These are phyloP conservation scores for Lunularia cruciata DNA, from an alignment of 225 moss, liverwort and hornwort species.

Conservation along the genomic window DNA sequence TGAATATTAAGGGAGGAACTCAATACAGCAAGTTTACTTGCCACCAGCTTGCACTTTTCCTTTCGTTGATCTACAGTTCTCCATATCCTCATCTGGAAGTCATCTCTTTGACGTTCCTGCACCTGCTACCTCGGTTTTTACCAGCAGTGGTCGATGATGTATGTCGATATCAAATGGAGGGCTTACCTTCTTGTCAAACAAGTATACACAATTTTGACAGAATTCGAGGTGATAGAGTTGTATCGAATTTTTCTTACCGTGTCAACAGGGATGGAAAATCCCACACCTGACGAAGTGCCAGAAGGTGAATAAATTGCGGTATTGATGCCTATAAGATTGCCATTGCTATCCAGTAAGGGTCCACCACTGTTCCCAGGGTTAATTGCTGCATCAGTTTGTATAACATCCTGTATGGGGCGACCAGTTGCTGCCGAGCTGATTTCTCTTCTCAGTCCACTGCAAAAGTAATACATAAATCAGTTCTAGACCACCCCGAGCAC, in stretches of 20 bases:
- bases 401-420: conserved; percentile 97
- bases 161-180: too few relatives aligned
- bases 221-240: too few relatives aligned
- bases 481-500: too few relatives aligned
- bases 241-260: conserved; percentile 60
- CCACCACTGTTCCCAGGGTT: conserved; percentile 99
- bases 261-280: conserved; percentile 98
- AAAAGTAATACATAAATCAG: too few relatives aligned
- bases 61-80: background rate
- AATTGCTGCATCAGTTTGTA: conserved; percentile 98
- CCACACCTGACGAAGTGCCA: conserved; percentile 96
- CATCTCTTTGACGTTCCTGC: background rate
- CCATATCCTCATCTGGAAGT: background rate
- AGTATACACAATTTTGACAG: too few relatives aligned
- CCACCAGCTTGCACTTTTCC: background rate
- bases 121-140: background rate
- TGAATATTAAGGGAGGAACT: background rate
- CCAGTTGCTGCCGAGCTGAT: conserved; percentile 99
- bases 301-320: conserved; percentile 98
- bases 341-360: conserved; percentile 86
- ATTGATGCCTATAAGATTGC: conserved; percentile 95
- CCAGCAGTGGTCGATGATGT: background rate
- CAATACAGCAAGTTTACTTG: background rate
- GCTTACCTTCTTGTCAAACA: too few relatives aligned
- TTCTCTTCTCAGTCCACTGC: conserved; percentile 93